Percentiles rank a stretch among this genome's conserved stretches.
These are phyloP conservation scores for Xylaria venustula DNA, from an alignment of 495 filamentous ascomycete species.

Conservation along the genomic window DNA sequence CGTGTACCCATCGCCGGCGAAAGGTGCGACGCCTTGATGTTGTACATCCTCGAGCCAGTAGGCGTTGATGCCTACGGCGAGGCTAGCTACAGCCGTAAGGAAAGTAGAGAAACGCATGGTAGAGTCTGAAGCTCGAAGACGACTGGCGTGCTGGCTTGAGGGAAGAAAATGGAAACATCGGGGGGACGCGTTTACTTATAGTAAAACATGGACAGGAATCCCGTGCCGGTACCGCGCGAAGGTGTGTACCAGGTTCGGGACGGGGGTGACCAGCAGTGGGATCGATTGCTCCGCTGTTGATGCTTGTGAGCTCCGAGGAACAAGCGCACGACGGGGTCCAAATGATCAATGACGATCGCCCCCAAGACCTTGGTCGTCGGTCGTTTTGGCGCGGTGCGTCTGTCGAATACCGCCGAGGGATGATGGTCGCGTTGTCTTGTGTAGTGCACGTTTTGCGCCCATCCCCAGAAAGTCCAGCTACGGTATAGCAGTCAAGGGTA, in stretches of 20 bases:
- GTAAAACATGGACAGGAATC: conserved; percentile 14
- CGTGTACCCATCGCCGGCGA: conserved; percentile 42
- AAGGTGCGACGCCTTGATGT: conserved; percentile 50
- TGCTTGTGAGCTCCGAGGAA: conserved; percentile 3
- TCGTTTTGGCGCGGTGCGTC: conserved; percentile 1
- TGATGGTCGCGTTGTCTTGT: not conserved
- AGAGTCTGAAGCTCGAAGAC: conserved; percentile 16
- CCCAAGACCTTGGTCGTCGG: conserved; percentile 8
- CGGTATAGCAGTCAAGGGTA: not conserved
- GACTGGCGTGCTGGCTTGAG: conserved; percentile 15
- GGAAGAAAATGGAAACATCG: conserved; percentile 12
- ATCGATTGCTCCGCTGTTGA: conserved; percentile 2
- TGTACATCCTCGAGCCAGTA: conserved; percentile 43
- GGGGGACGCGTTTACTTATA: conserved; percentile 27
- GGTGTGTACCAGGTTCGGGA: conserved; percentile 6
- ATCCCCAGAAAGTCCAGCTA: not conserved
- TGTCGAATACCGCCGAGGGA: conserved; percentile 11
- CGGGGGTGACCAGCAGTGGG: conserved; percentile 4
- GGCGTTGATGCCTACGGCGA: conserved; percentile 36
- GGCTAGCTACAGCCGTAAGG: conserved; percentile 37
- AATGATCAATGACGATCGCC: conserved; percentile 9
- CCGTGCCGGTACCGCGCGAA: conserved; percentile 22
- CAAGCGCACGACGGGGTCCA: conserved; percentile 6
- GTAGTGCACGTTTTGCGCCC: not conserved
- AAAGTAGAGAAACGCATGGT: conserved; percentile 39